Percentiles rank a stretch among this genome's conserved stretches.
Evolutionary conservation across 176 grass and related monocot genomes (phyloP).

Genomic region (Rhynchospora pubera): DNA sequence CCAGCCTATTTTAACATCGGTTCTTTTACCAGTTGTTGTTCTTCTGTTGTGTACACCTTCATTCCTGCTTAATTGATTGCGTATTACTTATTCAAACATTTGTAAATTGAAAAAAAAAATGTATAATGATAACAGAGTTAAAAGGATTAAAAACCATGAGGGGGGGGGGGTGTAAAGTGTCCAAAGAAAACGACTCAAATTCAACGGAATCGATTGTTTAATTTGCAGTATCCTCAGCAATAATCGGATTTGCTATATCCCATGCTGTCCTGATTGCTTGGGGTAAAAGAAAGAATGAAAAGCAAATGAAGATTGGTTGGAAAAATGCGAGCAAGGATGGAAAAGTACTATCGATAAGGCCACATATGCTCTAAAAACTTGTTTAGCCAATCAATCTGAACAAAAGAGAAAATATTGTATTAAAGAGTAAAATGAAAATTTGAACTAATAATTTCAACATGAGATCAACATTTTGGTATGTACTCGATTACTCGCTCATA

Average conservation of each 20-base stretch:
- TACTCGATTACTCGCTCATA: slow-evolving; percentile 99
- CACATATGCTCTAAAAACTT: slow-evolving; percentile 60
- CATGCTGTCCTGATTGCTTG: slow-evolving; percentile 53
- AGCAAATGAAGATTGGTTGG: not conserved
- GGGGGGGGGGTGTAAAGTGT: slow-evolving; percentile 74
- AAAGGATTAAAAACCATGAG: slow-evolving; percentile 50
- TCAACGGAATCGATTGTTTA: slow-evolving; percentile 86
- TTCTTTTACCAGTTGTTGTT: slow-evolving; percentile 94
- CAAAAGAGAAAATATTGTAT: slow-evolving; percentile 17
- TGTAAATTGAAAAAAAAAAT: slow-evolving; percentile 7
- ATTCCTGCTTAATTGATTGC: slow-evolving; percentile 55
- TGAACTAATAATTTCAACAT: not conserved
- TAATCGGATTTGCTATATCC: slow-evolving; percentile 77
- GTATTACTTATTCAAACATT: not conserved
- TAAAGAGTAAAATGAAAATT: not conserved
- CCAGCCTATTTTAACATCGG: slow-evolving; percentile 92
- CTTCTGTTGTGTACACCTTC: slow-evolving; percentile 87
- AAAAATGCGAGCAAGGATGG: too few species aligned
- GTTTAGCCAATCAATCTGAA: slow-evolving; percentile 95
- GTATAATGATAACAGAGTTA: not conserved
- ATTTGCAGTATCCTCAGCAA: slow-evolving; percentile 62
- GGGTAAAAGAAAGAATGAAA: slow-evolving; percentile 16
- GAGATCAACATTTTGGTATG: not conserved
- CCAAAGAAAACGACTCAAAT: slow-evolving; percentile 86
- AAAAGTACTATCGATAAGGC: too few species aligned